These are phyloP conservation scores for Raffaelea ambrosiae DNA, from an alignment of 2,329 filamentous ascomycete genomes.

Conservation along the genomic window DNA sequence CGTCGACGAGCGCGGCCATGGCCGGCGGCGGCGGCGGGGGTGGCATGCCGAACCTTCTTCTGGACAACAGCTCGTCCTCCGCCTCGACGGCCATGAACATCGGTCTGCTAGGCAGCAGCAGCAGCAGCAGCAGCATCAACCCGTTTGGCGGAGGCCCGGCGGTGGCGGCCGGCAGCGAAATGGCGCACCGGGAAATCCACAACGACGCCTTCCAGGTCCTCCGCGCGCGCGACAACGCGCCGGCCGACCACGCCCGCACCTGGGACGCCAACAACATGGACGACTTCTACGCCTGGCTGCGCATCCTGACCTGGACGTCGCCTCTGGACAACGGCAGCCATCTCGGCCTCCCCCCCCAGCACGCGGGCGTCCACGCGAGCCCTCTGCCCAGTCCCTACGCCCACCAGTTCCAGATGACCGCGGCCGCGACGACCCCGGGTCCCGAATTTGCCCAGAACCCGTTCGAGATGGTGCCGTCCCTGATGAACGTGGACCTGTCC, in stretches of 20 bases:
- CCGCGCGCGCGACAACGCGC: background rate
- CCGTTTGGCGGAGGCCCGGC: too few relatives aligned
- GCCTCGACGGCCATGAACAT: background rate
- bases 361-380: background rate
- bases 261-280: conserved; percentile 4
- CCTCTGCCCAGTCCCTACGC: background rate
- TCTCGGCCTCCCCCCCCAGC: background rate
- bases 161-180: background rate
- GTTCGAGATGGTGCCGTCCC: background rate
- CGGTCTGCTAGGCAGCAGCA: too few relatives aligned
- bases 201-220: background rate
- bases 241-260: background rate
- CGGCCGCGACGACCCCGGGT: too few relatives aligned
- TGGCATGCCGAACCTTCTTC: too few relatives aligned
- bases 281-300: conserved; percentile 10
- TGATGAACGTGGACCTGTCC: background rate
- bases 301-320: conserved; percentile 13
- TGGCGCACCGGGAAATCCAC: background rate
- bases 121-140: too few relatives aligned
- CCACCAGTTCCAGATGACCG: background rate
- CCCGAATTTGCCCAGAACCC: too few relatives aligned
- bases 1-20: too few relatives aligned
- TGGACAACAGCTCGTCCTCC: too few relatives aligned
- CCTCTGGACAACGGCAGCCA: background rate
- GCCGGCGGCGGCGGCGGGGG: too few relatives aligned